Evolutionary conservation across 345 rosid genomes (phyloP).

Genomic region (Bretschneidera sinensis): DNA sequence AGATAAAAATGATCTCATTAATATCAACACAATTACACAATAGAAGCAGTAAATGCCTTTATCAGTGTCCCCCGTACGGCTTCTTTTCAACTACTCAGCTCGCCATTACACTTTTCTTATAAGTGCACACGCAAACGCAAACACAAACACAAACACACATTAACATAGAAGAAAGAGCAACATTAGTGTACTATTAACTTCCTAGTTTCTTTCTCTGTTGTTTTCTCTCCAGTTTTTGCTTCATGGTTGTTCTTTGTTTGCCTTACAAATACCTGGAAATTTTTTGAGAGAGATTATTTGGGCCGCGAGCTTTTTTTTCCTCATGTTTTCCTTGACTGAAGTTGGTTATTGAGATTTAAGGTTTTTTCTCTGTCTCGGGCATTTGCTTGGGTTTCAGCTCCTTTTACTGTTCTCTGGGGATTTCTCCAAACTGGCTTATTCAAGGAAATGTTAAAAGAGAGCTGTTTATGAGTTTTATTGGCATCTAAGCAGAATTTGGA

Average conservation of each 20-base stretch:
- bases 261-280: constrained; percentile 7
- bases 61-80: constrained; percentile 17
- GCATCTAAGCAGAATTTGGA: constrained; percentile 5
- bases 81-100: constrained; percentile 25
- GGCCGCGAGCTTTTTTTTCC: constrained; percentile 19
- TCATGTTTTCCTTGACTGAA: too few species aligned
- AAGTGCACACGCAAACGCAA: too few species aligned
- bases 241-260: constrained; percentile 9
- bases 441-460: background rate
- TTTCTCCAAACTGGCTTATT: constrained; percentile 8
- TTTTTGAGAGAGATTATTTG: constrained; percentile 9
- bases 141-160: too few species aligned
- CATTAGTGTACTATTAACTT: background rate
- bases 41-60: constrained; percentile 8
- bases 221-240: background rate
- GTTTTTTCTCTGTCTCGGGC: constrained; percentile 2
- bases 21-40: background rate
- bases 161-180: too few species aligned
- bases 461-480: background rate
- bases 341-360: too few species aligned
- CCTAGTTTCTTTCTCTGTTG: too few species aligned
- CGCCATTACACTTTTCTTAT: background rate
- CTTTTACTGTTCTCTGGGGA: background rate
- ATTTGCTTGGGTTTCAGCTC: constrained; percentile 15
- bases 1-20: constrained; percentile 11